Percentiles rank a stretch among this genome's conserved stretches.
These are phyloP conservation scores for Vanilla planifolia DNA, from an alignment of 106 monocot genomes.

Conservation along the genomic window DNA sequence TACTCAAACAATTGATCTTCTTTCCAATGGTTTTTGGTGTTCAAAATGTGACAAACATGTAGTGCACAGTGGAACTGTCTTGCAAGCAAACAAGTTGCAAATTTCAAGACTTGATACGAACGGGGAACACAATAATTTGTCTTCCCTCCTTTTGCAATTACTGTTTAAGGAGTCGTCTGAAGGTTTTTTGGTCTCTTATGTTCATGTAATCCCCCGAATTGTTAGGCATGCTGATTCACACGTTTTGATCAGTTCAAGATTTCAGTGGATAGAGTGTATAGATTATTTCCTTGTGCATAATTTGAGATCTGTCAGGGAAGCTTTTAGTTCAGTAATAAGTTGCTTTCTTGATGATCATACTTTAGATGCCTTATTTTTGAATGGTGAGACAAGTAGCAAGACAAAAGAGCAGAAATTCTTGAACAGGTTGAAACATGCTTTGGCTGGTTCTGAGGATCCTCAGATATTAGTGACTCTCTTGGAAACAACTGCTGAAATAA, in stretches of 20 bases:
- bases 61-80: conserved; percentile 11
- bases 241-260: conserved; percentile 33
- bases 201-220: conserved; percentile 60
- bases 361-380: conserved; percentile 50
- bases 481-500: conserved; percentile 52
- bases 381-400: conserved; percentile 18
- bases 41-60: conserved; percentile 48
- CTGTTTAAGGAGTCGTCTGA: conserved; percentile 48
- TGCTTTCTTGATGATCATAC: conserved; percentile 50
- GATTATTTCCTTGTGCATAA: conserved; percentile 68
- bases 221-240: conserved; percentile 47
- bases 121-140: conserved; percentile 24
- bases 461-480: conserved; percentile 67
- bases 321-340: conserved; percentile 55
- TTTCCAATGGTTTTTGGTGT: conserved; percentile 73
- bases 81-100: conserved; percentile 29
- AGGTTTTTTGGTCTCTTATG: conserved; percentile 34
- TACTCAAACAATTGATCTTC: conserved; percentile 53
- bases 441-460: conserved; percentile 46
- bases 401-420: conserved; percentile 55
- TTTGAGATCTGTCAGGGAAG: conserved; percentile 68
- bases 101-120: conserved; percentile 10
- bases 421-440: conserved; percentile 54
- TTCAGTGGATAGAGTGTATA: conserved; percentile 67
- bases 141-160: conserved; percentile 58